These are phyloP conservation scores for Withania somnifera DNA, from an alignment of 305 asterid species.

Conservation along the genomic window DNA sequence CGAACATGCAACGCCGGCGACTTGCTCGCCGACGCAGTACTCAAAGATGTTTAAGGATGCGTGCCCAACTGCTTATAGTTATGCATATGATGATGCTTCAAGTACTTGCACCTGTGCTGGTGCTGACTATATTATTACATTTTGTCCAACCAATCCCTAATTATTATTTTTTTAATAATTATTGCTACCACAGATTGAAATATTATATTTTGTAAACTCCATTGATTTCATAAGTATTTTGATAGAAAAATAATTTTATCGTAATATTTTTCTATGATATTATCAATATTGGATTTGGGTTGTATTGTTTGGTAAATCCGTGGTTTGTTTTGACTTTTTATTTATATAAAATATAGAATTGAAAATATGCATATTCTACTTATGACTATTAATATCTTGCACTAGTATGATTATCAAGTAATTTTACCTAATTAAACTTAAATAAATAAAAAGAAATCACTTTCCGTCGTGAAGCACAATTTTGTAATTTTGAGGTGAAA, in stretches of 20 bases:
- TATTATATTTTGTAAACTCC: background rate
- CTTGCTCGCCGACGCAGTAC: slow-evolving; percentile 32
- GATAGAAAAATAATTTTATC: background rate
- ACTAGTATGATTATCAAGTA: too few relatives aligned
- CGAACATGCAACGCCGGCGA: slow-evolving; percentile 29
- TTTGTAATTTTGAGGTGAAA: background rate
- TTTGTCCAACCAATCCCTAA: slow-evolving; percentile 28
- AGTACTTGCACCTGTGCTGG: slow-evolving; percentile 46
- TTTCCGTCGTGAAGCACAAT: too few relatives aligned
- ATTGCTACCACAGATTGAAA: background rate
- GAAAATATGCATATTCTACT: too few relatives aligned
- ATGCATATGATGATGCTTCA: slow-evolving; percentile 54
- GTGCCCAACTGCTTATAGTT: slow-evolving; percentile 51
- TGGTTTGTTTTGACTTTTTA: background rate
- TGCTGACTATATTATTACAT: slow-evolving; percentile 40
- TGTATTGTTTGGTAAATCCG: background rate
- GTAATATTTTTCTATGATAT: background rate
- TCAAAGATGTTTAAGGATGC: slow-evolving; percentile 32
- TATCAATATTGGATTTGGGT: background rate
- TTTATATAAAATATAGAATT: too few relatives aligned
- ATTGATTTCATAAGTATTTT: background rate
- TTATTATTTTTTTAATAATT: background rate
- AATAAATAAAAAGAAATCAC: too few relatives aligned
- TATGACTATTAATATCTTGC: too few relatives aligned
- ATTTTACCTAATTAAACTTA: too few relatives aligned